Evolutionary conservation across 202 grass and related monocot species (phyloP).

Genomic region (Panicum hallii): DNA sequence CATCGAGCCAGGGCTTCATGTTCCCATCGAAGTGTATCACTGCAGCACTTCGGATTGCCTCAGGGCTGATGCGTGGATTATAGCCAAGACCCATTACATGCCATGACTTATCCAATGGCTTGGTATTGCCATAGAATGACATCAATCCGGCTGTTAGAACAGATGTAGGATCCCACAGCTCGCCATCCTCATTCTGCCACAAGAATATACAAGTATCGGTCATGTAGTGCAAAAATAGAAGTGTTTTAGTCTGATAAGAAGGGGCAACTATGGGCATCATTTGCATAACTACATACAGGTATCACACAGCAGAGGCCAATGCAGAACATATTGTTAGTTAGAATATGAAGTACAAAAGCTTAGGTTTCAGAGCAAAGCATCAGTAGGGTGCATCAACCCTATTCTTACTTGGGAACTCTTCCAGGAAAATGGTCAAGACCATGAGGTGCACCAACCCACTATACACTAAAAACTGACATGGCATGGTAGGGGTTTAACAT

Average conservation of each 20-base stretch:
- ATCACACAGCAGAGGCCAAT: conserved; percentile 17
- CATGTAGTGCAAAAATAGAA: conserved; percentile 13
- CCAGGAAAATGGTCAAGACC: background rate
- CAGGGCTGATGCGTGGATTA: conserved; percentile 92
- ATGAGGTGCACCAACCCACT: background rate
- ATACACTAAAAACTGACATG: background rate
- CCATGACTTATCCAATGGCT: conserved; percentile 92
- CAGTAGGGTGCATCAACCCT: conserved; percentile 4
- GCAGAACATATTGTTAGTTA: background rate
- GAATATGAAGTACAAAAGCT: conserved; percentile 1
- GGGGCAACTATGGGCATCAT: background rate
- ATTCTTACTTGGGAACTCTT: conserved; percentile 27
- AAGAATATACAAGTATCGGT: conserved; percentile 39
- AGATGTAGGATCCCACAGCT: conserved; percentile 70
- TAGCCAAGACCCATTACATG: conserved; percentile 98
- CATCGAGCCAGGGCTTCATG: conserved; percentile 99
- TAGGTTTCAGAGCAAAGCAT: background rate
- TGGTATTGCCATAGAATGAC: conserved; percentile 87
- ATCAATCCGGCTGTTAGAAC: conserved; percentile 88
- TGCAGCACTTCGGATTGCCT: conserved; percentile 74
- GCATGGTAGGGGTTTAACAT: background rate
- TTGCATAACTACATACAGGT: conserved; percentile 6
- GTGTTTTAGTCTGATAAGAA: conserved; percentile 9
- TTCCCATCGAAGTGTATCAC: conserved; percentile 96
- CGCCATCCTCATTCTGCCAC: conserved; percentile 79